A percentile compares a stretch with the other conserved stretches of the same genome.
Conservation (phyloP, 2,329 filamentous ascomycete species). For the Fusarium piperis region DNA sequence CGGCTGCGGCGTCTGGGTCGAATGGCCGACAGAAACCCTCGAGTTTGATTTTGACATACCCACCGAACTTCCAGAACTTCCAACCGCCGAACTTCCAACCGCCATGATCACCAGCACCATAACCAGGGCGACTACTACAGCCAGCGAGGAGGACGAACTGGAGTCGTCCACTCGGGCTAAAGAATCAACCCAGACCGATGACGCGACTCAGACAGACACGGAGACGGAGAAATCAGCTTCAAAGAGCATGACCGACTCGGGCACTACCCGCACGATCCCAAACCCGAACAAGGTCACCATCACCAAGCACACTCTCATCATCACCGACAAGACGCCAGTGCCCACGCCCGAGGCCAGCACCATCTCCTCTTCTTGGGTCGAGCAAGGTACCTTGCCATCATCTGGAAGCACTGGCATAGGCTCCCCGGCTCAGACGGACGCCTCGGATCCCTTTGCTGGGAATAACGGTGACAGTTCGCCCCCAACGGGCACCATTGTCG, state of each 20-base stretch:
- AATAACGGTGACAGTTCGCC: constrained; percentile 20
- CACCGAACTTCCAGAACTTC: background rate
- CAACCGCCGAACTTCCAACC: background rate
- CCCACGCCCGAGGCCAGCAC: constrained; percentile 12
- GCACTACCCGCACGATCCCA: constrained; percentile 49
- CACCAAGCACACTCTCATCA: constrained; percentile 48
- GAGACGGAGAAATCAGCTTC: constrained; percentile 3
- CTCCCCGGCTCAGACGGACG: constrained; percentile 21
- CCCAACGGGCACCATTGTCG: constrained; percentile 47
- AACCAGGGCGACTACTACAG: background rate
- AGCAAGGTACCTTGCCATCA: constrained; percentile 4
- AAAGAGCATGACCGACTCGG: constrained; percentile 48
- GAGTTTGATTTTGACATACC: background rate
- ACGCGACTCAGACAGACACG: background rate
- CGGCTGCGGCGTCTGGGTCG: background rate
- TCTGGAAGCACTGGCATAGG: constrained; percentile 10
- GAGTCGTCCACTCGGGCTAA: background rate
- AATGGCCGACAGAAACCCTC: background rate
- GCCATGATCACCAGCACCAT: constrained; percentile 6
- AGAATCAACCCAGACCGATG: background rate
- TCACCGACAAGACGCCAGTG: constrained; percentile 39
- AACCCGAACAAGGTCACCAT: constrained; percentile 48
- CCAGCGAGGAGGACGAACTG: constrained; percentile 1
- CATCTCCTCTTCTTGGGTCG: constrained; percentile 5
- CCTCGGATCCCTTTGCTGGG: background rate